Conservation (phyloP, 768 basidiomycete genomes). For the Neoboletus subvelutipes region DNA sequence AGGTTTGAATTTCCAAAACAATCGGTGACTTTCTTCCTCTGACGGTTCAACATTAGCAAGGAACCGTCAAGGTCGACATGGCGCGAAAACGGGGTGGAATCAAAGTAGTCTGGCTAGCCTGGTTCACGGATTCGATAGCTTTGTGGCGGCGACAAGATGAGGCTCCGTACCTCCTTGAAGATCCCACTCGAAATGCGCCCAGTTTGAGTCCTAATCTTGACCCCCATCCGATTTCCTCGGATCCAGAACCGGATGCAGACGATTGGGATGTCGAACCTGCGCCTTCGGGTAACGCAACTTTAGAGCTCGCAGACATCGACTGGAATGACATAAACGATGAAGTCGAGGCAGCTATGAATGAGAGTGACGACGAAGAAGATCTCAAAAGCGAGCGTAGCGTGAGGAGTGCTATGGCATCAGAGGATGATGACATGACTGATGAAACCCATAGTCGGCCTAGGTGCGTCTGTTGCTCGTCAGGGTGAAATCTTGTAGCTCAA, state of each 20-base stretch:
- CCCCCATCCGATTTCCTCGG: conserved; percentile 57
- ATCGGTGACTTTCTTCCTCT: conserved; percentile 6
- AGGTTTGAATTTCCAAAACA: conserved; percentile 46
- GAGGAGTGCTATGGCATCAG: conserved; percentile 44
- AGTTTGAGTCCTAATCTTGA: conserved; percentile 46
- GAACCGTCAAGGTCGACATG: conserved; percentile 88
- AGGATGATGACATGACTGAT: conserved; percentile 51
- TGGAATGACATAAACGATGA: conserved; percentile 87
- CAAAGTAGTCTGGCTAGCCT: conserved; percentile 83
- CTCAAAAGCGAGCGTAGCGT: conserved; percentile 39
- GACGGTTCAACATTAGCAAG: conserved; percentile 48
- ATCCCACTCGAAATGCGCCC: conserved; percentile 42
- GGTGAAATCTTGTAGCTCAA: conserved; percentile 21
- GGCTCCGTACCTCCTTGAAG: conserved; percentile 69
- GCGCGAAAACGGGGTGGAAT: conserved; percentile 75
- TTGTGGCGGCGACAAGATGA: conserved; percentile 86
- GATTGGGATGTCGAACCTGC: conserved; percentile 58
- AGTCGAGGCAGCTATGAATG: conserved; percentile 83
- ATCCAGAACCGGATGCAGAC: conserved; percentile 65
- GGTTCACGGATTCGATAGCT: conserved; percentile 90
- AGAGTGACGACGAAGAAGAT: conserved; percentile 60
- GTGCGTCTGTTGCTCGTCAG: conserved; percentile 26
- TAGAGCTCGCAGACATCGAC: conserved; percentile 64
- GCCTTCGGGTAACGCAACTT: conserved; percentile 31
- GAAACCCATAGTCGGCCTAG: conserved; percentile 49